A percentile compares a stretch with the other conserved stretches of the same genome.
Conservation (phyloP, 805 yeast genomes). For the Phaffomyces thermotolerans region DNA sequence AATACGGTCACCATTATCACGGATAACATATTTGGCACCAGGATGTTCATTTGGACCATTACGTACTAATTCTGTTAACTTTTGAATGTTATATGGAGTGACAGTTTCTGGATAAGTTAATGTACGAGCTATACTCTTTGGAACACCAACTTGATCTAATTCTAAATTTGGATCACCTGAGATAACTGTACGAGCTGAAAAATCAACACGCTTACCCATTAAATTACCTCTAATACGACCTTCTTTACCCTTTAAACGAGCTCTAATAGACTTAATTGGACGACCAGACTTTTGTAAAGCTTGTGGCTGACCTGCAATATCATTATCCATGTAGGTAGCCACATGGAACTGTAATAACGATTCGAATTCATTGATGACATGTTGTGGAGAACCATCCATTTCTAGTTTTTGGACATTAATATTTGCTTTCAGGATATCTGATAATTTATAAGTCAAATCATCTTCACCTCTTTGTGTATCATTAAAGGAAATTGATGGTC, state of each 20-base stretch:
- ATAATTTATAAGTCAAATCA: constrained; percentile 94
- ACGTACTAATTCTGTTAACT: constrained; percentile 85
- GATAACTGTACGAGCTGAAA: constrained; percentile 97
- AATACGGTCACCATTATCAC: constrained; percentile 98
- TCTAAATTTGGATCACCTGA: constrained; percentile 98
- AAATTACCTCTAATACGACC: constrained; percentile 97
- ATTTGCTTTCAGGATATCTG: constrained; percentile 94
- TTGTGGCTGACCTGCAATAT: constrained; percentile 99
- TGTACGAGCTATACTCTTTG: constrained; percentile 92
- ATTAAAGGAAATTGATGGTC: constrained; percentile 96
- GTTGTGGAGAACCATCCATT: constrained; percentile 99
- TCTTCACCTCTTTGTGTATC: constrained; percentile 99
- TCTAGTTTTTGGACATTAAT: constrained; percentile 95
- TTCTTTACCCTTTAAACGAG: constrained; percentile 99
- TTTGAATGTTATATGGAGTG: constrained; percentile 94
- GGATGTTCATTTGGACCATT: constrained; percentile 99
- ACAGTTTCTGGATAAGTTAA: constrained; percentile 95
- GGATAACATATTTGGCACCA: constrained; percentile 96
- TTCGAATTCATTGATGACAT: constrained; percentile 94
- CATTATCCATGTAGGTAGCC: constrained; percentile 99
- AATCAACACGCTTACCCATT: constrained; percentile 99
- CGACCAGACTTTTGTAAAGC: constrained; percentile 98
- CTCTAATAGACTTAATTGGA: constrained; percentile 96
- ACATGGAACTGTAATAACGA: constrained; percentile 93
- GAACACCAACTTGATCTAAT: constrained; percentile 98